Conservation (phyloP, 2,329 filamentous ascomycete species). For the Arthrobotrys megalospora region DNA sequence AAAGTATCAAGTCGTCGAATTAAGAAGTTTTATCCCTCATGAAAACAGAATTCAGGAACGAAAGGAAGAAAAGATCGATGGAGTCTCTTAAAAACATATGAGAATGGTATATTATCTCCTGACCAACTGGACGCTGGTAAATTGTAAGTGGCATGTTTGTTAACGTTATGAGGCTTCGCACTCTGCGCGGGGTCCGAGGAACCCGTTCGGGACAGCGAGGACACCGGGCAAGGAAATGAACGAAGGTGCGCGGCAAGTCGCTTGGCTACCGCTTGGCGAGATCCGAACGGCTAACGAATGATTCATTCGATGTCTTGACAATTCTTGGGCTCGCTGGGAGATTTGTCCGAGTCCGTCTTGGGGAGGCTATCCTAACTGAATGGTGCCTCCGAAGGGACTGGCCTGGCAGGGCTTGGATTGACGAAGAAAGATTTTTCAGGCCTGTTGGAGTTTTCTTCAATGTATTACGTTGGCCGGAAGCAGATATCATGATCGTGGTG, state of each 20-base stretch:
- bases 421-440: not conserved
- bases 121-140: constrained; percentile 7
- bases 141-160: not conserved
- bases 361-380: not conserved
- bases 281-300: not conserved
- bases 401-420: not conserved
- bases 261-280: constrained; percentile 44
- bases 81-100: constrained; percentile 17
- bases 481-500: constrained; percentile 14
- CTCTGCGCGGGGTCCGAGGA: constrained; percentile 47
- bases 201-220: constrained; percentile 7
- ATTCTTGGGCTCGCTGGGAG: not conserved
- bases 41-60: not conserved
- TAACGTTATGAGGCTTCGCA: constrained; percentile 17
- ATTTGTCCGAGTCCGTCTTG: constrained; percentile 31
- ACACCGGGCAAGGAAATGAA: not conserved
- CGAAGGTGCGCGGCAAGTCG: constrained; percentile 28
- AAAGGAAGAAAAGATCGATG: constrained; percentile 1
- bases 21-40: not conserved
- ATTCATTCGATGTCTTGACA: constrained; percentile 24
- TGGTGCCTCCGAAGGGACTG: not conserved
- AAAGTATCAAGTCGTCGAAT: not conserved
- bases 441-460: not conserved
- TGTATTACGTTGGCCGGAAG: constrained; percentile 20
- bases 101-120: constrained; percentile 5